phyloP scores from a whole-genome alignment of 306 rosid genomes.

The Fagus crenata region DNA sequence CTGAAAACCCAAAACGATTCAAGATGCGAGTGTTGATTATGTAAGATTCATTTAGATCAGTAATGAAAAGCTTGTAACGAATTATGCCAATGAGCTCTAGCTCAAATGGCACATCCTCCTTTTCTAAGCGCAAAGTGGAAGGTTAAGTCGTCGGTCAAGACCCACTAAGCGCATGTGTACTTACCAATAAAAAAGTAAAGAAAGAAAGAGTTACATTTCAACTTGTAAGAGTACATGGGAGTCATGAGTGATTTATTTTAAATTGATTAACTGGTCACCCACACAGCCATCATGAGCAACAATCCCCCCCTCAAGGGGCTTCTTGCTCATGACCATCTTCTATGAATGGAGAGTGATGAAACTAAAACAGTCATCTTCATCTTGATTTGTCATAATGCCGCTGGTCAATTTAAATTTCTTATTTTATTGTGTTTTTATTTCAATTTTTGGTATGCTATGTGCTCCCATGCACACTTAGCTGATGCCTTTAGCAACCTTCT shows the following conservation, averaged over 20 bases:
- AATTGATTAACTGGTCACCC: neutral
- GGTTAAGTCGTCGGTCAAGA: no score
- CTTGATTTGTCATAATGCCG: constrained; percentile 25
- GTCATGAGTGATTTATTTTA: neutral
- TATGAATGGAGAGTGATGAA: neutral
- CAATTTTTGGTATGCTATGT: constrained; percentile 11
- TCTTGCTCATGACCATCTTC: neutral
- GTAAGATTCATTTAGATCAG: neutral
- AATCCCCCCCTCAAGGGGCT: neutral
- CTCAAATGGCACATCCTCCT: no score
- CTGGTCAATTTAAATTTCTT: constrained; percentile 12
- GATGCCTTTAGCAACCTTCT: constrained; percentile 26
- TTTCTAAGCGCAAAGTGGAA: no score
- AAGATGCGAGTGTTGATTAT: neutral
- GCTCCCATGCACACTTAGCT: constrained; percentile 21
- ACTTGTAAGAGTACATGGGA: neutral
- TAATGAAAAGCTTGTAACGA: neutral
- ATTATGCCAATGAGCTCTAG: no score
- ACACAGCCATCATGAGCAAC: neutral
- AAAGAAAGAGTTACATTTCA: neutral
- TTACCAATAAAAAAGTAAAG: no score
- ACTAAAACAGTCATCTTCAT: constrained; percentile 1
- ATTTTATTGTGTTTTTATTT: neutral
- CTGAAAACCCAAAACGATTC: neutral
- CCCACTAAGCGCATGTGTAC: no score